Conservation (phyloP, 805 yeast species). For the Komagataella kurtzmanii region DNA sequence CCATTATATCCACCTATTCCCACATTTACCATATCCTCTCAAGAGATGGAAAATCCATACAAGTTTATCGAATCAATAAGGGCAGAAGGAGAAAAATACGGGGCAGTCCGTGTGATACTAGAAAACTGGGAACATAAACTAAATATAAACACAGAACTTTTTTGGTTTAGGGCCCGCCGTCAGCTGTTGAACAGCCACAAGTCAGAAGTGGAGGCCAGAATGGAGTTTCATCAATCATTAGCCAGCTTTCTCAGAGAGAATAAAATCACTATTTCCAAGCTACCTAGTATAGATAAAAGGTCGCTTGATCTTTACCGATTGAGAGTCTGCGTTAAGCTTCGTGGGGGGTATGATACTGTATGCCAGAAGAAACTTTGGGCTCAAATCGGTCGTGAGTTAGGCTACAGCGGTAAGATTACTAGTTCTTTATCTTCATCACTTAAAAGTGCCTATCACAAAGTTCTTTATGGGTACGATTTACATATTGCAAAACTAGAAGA, state of each 20-base stretch:
- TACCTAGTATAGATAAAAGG: constrained; percentile 57
- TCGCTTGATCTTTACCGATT: constrained; percentile 52
- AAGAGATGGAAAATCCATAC: constrained; percentile 53
- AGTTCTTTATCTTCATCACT: constrained; percentile 58
- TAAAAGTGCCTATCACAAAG: constrained; percentile 41
- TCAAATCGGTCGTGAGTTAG: constrained; percentile 69
- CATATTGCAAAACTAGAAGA: background rate
- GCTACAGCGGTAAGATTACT: constrained; percentile 60
- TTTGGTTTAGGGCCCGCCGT: constrained; percentile 37
- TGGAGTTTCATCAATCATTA: constrained; percentile 33
- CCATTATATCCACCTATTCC: constrained; percentile 26
- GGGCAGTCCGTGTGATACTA: constrained; percentile 67
- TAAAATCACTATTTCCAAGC: constrained; percentile 19
- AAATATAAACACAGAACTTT: constrained; percentile 27
- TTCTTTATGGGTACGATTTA: constrained; percentile 16
- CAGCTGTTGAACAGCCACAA: constrained; percentile 30
- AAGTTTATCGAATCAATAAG: constrained; percentile 41
- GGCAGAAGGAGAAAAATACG: constrained; percentile 42
- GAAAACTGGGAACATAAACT: constrained; percentile 19
- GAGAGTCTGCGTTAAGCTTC: constrained; percentile 38
- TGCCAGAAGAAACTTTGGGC: constrained; percentile 65
- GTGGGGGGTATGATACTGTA: constrained; percentile 61
- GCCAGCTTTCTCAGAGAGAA: constrained; percentile 25
- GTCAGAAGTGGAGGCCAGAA: constrained; percentile 28
- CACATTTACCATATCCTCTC: constrained; percentile 35